Evolutionary conservation across 2,329 filamentous ascomycete species (phyloP), one percentile per base, ranked within the genome.

Genomic region (Onygena corvina): DNA sequence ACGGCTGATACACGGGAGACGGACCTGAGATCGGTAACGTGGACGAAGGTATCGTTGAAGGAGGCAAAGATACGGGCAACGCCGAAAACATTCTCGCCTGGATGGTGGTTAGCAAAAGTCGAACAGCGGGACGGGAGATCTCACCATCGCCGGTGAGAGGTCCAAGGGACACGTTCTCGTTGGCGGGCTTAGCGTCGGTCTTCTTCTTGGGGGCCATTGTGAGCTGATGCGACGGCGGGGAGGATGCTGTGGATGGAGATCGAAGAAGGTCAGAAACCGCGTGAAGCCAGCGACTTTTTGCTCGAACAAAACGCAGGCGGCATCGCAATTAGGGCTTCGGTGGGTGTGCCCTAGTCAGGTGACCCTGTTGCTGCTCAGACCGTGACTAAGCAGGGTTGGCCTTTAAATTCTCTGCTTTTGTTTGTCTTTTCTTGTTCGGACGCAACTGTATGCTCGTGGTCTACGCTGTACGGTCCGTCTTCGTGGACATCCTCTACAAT

Each of bases 101-200:
- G 31, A 21, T 42, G 48, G 44, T 48, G 29, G 46, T 48, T 42
- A 47, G 46, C 50, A 35, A 47, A 35, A 35, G 53, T 51, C 45
- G 44, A 40, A 21, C 54, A 18, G 33, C 20, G 7, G 16, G 7
- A 14, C 7, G 21, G 14, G 45, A 30, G 27, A 34, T 21, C 80
- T 68, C 71, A 90, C 87, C 89, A 80, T 95, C 90, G 70, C 89
- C 84, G 76, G 89, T 86, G 74, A 94, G 86, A 70, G 92, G 92
- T 66, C 92, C 92, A 66, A 96, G 82, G 74, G 85, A 89, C 79
- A 98, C 92, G 77, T 98, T 98, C 83, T 96, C 92, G 77, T 90
- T 73, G 59, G 73, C 82, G 65, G 80, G 79, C 67, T 85, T 81
- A 70, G 83, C 79, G 66, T 80, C 75, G 72, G 83, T 82, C 79